Conservation (phyloP, 2,329 filamentous ascomycete genomes). For the Exophiala lecanii-corni region DNA sequence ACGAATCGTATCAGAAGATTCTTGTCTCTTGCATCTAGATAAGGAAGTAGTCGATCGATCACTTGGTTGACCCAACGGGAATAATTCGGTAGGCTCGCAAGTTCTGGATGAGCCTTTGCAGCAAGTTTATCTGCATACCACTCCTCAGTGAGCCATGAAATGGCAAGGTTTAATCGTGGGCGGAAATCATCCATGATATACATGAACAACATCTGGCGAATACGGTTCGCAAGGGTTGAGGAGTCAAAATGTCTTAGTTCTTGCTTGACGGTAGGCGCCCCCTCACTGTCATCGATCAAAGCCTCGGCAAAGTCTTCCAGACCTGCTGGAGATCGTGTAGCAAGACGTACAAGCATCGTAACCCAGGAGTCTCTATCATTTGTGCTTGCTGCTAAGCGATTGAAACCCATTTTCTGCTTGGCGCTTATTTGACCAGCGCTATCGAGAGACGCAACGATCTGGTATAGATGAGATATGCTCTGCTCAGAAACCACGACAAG, state of each 20-base stretch:
- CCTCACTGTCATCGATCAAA: constrained; percentile 42
- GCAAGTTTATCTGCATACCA: constrained; percentile 84
- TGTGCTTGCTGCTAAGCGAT: constrained; percentile 74
- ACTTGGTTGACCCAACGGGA: constrained; percentile 73
- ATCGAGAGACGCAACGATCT: constrained; percentile 69
- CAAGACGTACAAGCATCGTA: constrained; percentile 77
- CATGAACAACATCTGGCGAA: constrained; percentile 74
- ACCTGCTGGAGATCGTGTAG: constrained; percentile 70
- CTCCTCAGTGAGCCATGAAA: constrained; percentile 93
- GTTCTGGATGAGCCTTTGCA: constrained; percentile 37
- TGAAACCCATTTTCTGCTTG: constrained; percentile 65
- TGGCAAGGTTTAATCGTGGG: constrained; percentile 79
- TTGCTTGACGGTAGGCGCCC: constrained; percentile 27
- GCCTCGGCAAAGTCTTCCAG: constrained; percentile 61
- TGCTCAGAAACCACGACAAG: constrained; percentile 69
- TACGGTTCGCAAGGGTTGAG: constrained; percentile 51
- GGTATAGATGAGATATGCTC: constrained; percentile 71
- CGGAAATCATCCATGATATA: constrained; percentile 93
- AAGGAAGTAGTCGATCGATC: constrained; percentile 84
- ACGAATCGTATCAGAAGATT: constrained; percentile 86
- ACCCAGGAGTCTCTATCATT: constrained; percentile 89
- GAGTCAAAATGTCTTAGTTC: constrained; percentile 27
- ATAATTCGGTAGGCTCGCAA: constrained; percentile 54
- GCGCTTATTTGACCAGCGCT: constrained; percentile 45
- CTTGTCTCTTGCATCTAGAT: constrained; percentile 77